Base-by-base conservation (phyloP, 2,329 filamentous ascomycete species). In the Fusarium tjaetaba region DNA sequence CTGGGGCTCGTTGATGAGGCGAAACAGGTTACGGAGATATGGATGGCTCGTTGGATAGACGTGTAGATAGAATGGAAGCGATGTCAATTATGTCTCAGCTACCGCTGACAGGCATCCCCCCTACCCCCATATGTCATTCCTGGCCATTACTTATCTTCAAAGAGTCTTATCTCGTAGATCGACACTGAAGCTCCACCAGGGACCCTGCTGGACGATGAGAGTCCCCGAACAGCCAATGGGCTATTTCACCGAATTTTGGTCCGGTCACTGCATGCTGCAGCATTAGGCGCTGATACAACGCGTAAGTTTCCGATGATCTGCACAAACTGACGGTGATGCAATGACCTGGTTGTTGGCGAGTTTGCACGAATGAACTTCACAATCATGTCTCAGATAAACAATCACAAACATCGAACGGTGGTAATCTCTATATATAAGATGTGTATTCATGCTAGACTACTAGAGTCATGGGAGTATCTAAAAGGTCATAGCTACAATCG, bases 1-100 rank as follows among this genome's bases (percentile, higher is more conserved):
- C 64, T 90, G 77, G 89, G 89, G 0, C 75, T 91, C 28, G 88
- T 91, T 3, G 89, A 90, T 78, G 89, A 91, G 79, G 89, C 89
- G 0, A 91, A 90, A 80, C 76, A 85, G 67, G 80, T 90, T 30
- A 86, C 86, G 1, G 79, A 87, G 24, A 85, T 84, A 6, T 90
- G 89, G 88, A 91, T 91, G 88, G 88, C 86, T 5, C 82, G 88
- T 49, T 90, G 88, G 88, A 88, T 81, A 28, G 42, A 67, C 4
- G 28, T 66, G 7, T 65, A 65, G 22, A 16, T 49, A 13, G 4
- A 5, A 57, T 11, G 10, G n/a, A 26, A 18, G 16, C 7, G 14
- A 26, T 11, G 2, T 3, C 6, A 2, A 22, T 22, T 11, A 16
- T 11, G 14, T 2, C 18, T 22, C 7, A 36, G 7, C 2, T 53